Evolutionary conservation across 192 early-diverging fungal genomes (phyloP).

Genomic region (Spizellomyces sp.): DNA sequence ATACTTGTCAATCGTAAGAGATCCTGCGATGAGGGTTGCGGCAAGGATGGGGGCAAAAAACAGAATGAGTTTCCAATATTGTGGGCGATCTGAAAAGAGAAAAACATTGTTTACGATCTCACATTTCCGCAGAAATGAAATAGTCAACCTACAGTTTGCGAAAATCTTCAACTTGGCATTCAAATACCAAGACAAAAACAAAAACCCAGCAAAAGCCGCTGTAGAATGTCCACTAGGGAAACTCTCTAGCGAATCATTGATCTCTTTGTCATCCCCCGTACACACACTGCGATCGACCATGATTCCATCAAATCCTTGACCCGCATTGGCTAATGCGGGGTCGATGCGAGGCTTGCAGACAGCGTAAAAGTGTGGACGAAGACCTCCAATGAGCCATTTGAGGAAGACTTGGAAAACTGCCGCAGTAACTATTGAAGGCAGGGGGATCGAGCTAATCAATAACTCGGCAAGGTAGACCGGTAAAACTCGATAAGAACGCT

Average conservation of each 20-base stretch:
- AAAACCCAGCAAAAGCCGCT: slow-evolving; percentile 14
- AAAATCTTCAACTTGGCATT: slow-evolving; percentile 22
- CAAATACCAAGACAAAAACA: slow-evolving; percentile 13
- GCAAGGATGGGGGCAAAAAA: slow-evolving; percentile 22
- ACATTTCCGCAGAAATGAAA: not conserved
- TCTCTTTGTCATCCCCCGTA: slow-evolving; percentile 27
- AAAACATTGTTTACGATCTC: not conserved
- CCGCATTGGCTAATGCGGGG: slow-evolving; percentile 12
- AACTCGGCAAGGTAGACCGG: not conserved
- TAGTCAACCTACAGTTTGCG: slow-evolving; percentile 12
- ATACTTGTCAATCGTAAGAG: slow-evolving; percentile 22
- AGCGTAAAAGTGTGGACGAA: slow-evolving; percentile 31
- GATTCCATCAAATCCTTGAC: slow-evolving; percentile 21
- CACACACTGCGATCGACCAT: slow-evolving; percentile 21
- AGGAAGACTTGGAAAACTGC: slow-evolving; percentile 28
- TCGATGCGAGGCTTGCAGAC: slow-evolving; percentile 31
- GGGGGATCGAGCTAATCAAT: not conserved
- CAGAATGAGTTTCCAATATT: slow-evolving; percentile 19
- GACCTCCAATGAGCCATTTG: slow-evolving; percentile 35
- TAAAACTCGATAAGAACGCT: not conserved
- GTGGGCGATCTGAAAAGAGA: slow-evolving; percentile 7
- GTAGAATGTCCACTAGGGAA: slow-evolving; percentile 22
- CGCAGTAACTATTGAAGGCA: slow-evolving; percentile 8
- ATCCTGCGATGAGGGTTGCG: slow-evolving; percentile 27
- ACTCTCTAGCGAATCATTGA: slow-evolving; percentile 21